Percentiles rank a stretch among this genome's conserved stretches.
Evolutionary conservation across 108 stramenopile species (phyloP).

Genomic region (Bacterosira constricta): DNA sequence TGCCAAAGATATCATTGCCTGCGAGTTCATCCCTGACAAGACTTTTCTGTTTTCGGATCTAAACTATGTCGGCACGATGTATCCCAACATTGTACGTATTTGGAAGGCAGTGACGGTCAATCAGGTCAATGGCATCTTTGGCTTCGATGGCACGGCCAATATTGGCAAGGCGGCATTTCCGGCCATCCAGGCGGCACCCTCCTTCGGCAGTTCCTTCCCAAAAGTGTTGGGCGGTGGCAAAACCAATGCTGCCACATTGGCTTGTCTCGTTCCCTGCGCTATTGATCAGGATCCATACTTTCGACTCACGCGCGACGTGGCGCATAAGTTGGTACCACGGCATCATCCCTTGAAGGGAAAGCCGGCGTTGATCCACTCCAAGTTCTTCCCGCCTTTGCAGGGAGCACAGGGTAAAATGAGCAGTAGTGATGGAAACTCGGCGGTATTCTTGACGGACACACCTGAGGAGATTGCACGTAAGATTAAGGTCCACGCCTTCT

Average conservation of each 20-base stretch:
- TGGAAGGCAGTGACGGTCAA: slow-evolving; percentile 96
- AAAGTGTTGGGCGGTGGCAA: slow-evolving; percentile 58
- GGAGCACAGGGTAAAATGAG: slow-evolving; percentile 97
- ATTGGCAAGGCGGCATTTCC: slow-evolving; percentile 96
- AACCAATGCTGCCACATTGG: slow-evolving; percentile 52
- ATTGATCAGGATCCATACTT: slow-evolving; percentile 99
- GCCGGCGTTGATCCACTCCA: slow-evolving; percentile 97
- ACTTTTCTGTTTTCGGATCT: slow-evolving; percentile 93
- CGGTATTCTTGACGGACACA: slow-evolving; percentile 97
- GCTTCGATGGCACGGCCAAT: slow-evolving; percentile 89
- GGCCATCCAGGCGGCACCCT: slow-evolving; percentile 95
- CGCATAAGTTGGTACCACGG: slow-evolving; percentile 83
- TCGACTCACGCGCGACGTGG: slow-evolving; percentile 98
- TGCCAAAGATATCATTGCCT: slow-evolving; percentile 99
- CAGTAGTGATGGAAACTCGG: slow-evolving; percentile 79
- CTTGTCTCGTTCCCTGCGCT: slow-evolving; percentile 96
- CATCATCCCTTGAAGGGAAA: slow-evolving; percentile 81
- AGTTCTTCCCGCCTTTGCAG: slow-evolving; percentile 98
- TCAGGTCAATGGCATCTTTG: slow-evolving; percentile 96
- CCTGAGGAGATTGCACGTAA: slow-evolving; percentile 81
- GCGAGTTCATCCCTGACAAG: slow-evolving; percentile 93
- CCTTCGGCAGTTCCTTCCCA: slow-evolving; percentile 93
- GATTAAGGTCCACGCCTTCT: slow-evolving; percentile 92
- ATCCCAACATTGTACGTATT: slow-evolving; percentile 96
- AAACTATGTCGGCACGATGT: slow-evolving; percentile 97